Conservation (phyloP, 805 yeast species). For the Starmerella bacillaris region DNA sequence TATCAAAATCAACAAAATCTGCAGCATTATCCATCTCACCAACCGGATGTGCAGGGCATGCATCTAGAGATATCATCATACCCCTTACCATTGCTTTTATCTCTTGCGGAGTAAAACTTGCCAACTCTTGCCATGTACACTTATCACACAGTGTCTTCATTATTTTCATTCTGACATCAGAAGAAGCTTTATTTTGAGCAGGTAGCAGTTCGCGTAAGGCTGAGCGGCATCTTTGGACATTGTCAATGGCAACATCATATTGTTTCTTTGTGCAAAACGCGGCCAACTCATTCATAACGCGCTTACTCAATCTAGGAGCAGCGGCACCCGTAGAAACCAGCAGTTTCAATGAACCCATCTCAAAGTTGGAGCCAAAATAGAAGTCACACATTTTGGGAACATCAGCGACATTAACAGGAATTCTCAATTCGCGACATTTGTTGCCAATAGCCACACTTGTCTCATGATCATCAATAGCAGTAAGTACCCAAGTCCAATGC, state of each 20-base stretch:
- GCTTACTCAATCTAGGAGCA: constrained; percentile 55
- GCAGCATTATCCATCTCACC: constrained; percentile 7
- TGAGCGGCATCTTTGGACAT: constrained; percentile 39
- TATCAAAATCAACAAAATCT: constrained; percentile 9
- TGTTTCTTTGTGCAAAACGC: constrained; percentile 26
- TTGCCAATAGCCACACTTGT: constrained; percentile 41
- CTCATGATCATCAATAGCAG: constrained; percentile 57
- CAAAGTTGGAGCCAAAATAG: constrained; percentile 63
- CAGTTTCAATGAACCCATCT: constrained; percentile 55
- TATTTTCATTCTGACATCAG: constrained; percentile 54
- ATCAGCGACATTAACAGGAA: constrained; percentile 62
- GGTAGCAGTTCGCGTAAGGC: constrained; percentile 27
- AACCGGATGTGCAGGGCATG: constrained; percentile 12
- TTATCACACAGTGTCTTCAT: constrained; percentile 46
- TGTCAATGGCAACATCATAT: constrained; percentile 39
- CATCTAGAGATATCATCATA: constrained; percentile 11
- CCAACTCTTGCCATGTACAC: constrained; percentile 43
- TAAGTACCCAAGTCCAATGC: constrained; percentile 46
- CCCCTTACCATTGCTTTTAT: constrained; percentile 26
- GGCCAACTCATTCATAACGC: constrained; percentile 39
- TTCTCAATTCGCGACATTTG: constrained; percentile 29
- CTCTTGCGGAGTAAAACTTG: constrained; percentile 22
- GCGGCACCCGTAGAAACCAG: constrained; percentile 74
- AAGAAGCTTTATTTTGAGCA: constrained; percentile 19
- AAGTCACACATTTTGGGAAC: constrained; percentile 72